phyloP scores from a whole-genome alignment of 371 early-diverging fungal genomes.

The Blakeslea trispora region DNA sequence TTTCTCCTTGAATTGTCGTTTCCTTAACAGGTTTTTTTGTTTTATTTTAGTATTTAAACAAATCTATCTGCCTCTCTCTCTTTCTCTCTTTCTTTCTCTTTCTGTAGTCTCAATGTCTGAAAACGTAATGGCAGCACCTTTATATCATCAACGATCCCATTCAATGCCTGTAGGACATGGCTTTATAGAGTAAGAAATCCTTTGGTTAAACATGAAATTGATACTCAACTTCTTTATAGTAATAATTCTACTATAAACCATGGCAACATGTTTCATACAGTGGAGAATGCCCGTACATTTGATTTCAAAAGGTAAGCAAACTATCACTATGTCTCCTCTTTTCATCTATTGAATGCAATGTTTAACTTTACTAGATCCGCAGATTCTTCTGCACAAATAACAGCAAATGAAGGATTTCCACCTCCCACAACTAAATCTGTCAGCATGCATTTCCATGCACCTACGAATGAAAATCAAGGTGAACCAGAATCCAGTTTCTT shows the following conservation, averaged over 20 bases:
- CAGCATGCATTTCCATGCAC: conserved; percentile 11
- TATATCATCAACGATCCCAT: conserved; percentile 27
- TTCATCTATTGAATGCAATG: no score
- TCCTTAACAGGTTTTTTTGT: conserved; percentile 23
- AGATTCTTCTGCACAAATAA: background rate
- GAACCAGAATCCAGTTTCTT: conserved; percentile 11
- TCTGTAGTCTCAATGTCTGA: conserved; percentile 22
- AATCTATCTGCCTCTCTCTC: background rate
- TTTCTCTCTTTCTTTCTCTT: conserved; percentile 10
- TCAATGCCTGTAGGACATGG: conserved; percentile 25
- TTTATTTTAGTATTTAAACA: conserved; percentile 1
- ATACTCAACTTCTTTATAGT: background rate
- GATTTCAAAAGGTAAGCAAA: conserved; percentile 13
- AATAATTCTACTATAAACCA: background rate
- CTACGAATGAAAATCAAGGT: background rate
- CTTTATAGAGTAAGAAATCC: conserved; percentile 24
- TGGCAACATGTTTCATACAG: background rate
- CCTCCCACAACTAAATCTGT: conserved; percentile 15
- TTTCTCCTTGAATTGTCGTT: conserved; percentile 16
- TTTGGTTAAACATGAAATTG: background rate
- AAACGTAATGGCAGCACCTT: conserved; percentile 23
- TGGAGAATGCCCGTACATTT: background rate
- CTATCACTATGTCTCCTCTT: no score
- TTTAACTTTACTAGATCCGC: conserved; percentile 5
- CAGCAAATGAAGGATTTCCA: conserved; percentile 17